phyloP scores from a whole-genome alignment of 768 basidiomycete genomes.

The Boletus reticuloceps region DNA sequence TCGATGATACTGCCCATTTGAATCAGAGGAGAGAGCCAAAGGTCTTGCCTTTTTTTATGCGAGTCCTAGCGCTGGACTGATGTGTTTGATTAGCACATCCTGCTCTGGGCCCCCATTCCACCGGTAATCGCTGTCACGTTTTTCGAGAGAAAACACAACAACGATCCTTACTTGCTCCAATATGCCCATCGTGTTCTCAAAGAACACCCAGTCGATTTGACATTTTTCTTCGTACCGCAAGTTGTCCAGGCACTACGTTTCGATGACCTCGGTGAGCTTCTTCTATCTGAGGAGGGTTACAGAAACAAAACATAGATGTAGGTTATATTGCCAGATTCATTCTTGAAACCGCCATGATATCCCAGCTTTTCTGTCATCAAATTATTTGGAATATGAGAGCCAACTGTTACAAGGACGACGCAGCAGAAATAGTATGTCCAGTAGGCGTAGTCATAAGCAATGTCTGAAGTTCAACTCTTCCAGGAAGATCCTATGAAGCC shows the following conservation, averaged over 20 bases:
- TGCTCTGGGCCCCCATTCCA: conserved; percentile 87
- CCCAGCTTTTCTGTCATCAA: conserved; percentile 97
- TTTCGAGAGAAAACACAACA: conserved; percentile 82
- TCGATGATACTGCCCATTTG: conserved; percentile 68
- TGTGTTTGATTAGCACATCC: conserved; percentile 58
- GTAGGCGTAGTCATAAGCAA: background rate
- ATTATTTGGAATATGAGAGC: conserved; percentile 99
- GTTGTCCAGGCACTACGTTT: conserved; percentile 93
- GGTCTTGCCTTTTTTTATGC: conserved; percentile 41
- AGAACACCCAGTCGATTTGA: conserved; percentile 90
- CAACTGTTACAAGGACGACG: conserved; percentile 92
- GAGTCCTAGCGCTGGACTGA: background rate
- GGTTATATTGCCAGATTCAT: conserved; percentile 95
- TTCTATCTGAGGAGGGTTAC: background rate
- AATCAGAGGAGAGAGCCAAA: conserved; percentile 66
- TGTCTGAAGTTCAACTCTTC: conserved; percentile 2
- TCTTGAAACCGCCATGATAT: conserved; percentile 95
- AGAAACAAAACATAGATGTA: conserved; percentile 26
- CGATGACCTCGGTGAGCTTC: conserved; percentile 73
- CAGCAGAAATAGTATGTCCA: conserved; percentile 69
- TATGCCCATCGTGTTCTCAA: conserved; percentile 95
- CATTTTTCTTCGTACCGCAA: conserved; percentile 99
- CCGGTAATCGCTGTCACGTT: conserved; percentile 78
- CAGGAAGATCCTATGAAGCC: conserved; percentile 97
- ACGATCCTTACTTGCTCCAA: conserved; percentile 85